Base-by-base conservation (phyloP, 768 basidiomycete genomes). In the Leccinum barrowsii region DNA sequence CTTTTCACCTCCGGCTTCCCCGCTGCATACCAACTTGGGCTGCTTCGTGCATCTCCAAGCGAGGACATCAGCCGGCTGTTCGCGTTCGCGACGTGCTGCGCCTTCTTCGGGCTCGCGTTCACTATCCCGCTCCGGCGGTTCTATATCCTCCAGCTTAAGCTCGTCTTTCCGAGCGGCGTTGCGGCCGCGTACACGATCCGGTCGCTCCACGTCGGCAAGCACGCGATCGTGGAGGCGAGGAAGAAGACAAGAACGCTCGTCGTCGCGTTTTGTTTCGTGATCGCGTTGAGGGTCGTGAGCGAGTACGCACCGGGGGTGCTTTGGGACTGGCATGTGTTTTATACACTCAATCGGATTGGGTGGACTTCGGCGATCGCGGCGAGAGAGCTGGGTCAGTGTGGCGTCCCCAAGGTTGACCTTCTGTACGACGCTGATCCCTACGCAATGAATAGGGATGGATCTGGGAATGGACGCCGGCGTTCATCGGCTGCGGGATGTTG, bases 401-500 rank as follows among this genome's bases (percentile, higher is more conserved):
- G 2, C 28, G 5, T 51, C 7, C 26, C 7, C 7, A 19, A 5
- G 21, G 10, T 3, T 47, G 22, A 12, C 28, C 7, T 21, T 54
- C 13, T 10, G 4, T 8, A 19, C 10, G 12, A 26, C 24, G 12
- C 15, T 50, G 53, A 54, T 17, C 15, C 12, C 10, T 19, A 7
- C 15, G 11, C 17, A 42, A n/a, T 8, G 22, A 26, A 37, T 7
- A 63, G 64, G 64, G 68, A 32, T 67, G 64, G 61, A 30, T 65
- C 12, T 64, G 63, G 71, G 65, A 63, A 32, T 70, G 63, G 63
- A 82, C 80, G 0, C 81, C 82, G 19, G 83, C 83, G 5, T 86
- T 85, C 73, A 80, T 81, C 54, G 82, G 83, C 55, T 81, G 79
- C 50, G 84, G 84, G 17, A 81, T 83, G 81, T 74, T 84, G 57